phyloP scores from a whole-genome alignment of 768 basidiomycete genomes.

The Phylloporus scabripes region DNA sequence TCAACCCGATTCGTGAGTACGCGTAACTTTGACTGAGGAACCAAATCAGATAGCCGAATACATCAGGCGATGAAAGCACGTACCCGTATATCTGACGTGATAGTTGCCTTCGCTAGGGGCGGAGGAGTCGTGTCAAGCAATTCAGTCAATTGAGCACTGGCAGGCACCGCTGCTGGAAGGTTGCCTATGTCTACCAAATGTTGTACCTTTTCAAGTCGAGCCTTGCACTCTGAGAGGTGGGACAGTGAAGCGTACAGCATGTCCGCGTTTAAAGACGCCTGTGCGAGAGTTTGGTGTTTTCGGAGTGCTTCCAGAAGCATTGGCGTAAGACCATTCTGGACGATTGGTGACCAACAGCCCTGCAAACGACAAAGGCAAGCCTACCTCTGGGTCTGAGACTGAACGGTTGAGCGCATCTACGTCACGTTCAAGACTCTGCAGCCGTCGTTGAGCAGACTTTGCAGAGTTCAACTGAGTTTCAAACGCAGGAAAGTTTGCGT shows the following conservation, averaged over 20 bases:
- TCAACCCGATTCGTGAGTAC: slow-evolving; percentile 54
- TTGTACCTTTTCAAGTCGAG: slow-evolving; percentile 41
- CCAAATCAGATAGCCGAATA: neutral
- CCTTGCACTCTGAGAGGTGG: slow-evolving; percentile 50
- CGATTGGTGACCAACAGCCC: slow-evolving; percentile 9
- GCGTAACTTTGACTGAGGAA: slow-evolving; percentile 47
- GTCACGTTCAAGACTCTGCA: slow-evolving; percentile 45
- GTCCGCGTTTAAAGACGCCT: slow-evolving; percentile 53
- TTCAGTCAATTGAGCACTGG: slow-evolving; percentile 37
- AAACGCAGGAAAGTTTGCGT: slow-evolving; percentile 57
- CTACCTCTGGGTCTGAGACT: slow-evolving; percentile 60
- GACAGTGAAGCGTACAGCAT: slow-evolving; percentile 46
- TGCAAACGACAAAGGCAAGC: neutral
- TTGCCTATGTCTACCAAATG: slow-evolving; percentile 49
- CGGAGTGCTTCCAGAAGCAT: slow-evolving; percentile 49
- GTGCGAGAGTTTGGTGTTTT: slow-evolving; percentile 58
- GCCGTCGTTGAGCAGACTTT: slow-evolving; percentile 56
- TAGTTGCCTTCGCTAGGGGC: slow-evolving; percentile 46
- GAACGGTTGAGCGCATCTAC: slow-evolving; percentile 47
- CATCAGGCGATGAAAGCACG: slow-evolving; percentile 13
- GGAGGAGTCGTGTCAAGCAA: slow-evolving; percentile 45
- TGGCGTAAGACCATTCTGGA: slow-evolving; percentile 65
- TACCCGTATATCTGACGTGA: slow-evolving; percentile 58
- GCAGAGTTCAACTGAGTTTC: slow-evolving; percentile 59
- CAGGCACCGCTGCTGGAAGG: slow-evolving; percentile 57